Evolutionary conservation across 139 green algal species (phyloP), one percentile per base, ranked within the genome.

Genomic region (Chlamydomonas schloesseri): DNA sequence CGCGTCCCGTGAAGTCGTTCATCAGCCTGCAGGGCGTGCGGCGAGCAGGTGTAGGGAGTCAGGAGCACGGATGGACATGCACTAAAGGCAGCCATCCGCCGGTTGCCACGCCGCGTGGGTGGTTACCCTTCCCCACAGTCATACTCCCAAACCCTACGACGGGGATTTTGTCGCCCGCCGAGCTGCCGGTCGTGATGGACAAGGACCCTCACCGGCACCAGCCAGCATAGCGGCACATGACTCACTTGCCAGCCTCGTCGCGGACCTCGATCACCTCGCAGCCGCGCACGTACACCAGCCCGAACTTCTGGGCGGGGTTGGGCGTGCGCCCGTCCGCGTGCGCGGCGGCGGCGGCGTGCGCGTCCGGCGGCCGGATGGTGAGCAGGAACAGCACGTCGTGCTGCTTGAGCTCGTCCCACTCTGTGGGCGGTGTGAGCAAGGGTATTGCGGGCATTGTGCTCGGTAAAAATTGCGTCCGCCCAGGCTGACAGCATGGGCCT

Each of bases 351-450:
- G 70, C 77, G 53, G 91, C 89, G 0, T 69, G 68, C 14, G 67
- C 90, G 37, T 58, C 87, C 2, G 92, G 92, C 24, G 92, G 92
- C 3, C 91, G 76, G 53, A 93, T 85, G 67, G 91, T 93, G 64
- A 99, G 83, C 62, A 99, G 90, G 89, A 99, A 99, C 23, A 99
- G 79, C 77, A 99, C 97, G 85, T 99, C 98, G 82, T 99, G 96
- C 90, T 98, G 91, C 88, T 95, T 97, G 21, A 88, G 67, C 62
- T 96, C 93, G 82, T 99, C 96, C 98, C 98, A 99, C 89, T 99
- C 97, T 3, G 78, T 21, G 3, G 42, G 8, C 42, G 42, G 42
- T 13, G 42, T 5, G 42, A 50, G 42, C 6, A 50, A 8, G 42
- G 42, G n/a, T n/a, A n/a, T n/a, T n/a, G n/a, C n/a, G n/a, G n/a